These are phyloP conservation scores for Hyphodiscus sp. DNA, from an alignment of 2,329 filamentous ascomycete genomes.

Conservation along the genomic window DNA sequence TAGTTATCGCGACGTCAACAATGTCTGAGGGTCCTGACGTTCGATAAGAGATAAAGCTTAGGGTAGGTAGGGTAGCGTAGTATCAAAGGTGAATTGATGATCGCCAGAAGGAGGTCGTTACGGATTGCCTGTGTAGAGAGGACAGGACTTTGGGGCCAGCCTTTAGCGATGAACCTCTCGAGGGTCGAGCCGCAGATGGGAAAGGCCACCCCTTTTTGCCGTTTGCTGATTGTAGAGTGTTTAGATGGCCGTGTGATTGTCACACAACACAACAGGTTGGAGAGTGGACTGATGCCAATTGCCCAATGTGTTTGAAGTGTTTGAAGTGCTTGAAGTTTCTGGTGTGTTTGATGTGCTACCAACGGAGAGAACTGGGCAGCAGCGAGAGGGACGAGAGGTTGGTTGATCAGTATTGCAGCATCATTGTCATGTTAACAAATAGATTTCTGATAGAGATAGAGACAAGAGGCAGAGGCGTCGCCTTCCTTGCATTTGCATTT, in stretches of 20 bases:
- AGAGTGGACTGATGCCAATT: too few relatives aligned
- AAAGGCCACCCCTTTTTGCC: too few relatives aligned
- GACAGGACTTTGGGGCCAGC: background rate
- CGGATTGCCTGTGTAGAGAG: background rate
- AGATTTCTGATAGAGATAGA: background rate
- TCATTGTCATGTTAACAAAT: background rate
- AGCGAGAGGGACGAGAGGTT: too few relatives aligned
- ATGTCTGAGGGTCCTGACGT: background rate
- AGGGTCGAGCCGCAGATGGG: background rate
- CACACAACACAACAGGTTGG: background rate
- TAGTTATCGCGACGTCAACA: background rate
- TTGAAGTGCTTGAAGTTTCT: too few relatives aligned
- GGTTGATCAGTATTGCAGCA: too few relatives aligned
- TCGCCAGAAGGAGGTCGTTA: background rate
- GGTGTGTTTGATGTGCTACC: background rate
- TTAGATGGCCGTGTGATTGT: background rate
- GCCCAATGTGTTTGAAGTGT: too few relatives aligned
- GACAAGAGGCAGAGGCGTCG: too few relatives aligned
- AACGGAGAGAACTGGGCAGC: background rate
- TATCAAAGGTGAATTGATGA: background rate
- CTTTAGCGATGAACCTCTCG: background rate
- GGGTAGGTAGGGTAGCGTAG: background rate
- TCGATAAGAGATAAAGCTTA: background rate
- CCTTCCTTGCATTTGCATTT: too few relatives aligned
- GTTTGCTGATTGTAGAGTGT: background rate